Evolutionary conservation across 257 asterid species (phyloP).

Genomic region (Solanum tarijense): DNA sequence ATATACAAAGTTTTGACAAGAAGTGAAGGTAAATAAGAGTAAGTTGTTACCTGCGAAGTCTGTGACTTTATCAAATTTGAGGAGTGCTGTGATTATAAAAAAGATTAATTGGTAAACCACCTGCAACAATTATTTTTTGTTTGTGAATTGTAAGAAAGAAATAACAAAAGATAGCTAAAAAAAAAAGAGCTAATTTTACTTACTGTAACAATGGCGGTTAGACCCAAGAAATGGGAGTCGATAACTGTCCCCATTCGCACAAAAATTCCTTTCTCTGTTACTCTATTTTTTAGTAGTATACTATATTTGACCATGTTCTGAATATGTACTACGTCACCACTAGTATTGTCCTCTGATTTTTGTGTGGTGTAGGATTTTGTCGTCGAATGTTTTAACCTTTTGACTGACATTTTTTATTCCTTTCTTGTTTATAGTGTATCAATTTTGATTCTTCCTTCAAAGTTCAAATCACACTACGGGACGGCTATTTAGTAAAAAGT

Average conservation of each 20-base stretch:
- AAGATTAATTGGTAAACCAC: conserved; percentile 76
- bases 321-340: background rate
- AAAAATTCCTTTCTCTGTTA: background rate
- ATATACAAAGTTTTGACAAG: background rate
- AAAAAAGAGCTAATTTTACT: background rate
- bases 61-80: conserved; percentile 81
- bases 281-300: too few relatives aligned
- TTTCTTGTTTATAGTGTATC: background rate
- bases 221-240: conserved; percentile 82
- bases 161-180: too few relatives aligned
- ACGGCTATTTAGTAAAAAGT: too few relatives aligned
- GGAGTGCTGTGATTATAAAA: conserved; percentile 82
- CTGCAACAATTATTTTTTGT: conserved; percentile 23
- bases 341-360: background rate
- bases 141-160: background rate
- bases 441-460: background rate
- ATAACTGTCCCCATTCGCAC: conserved; percentile 61
- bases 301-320: background rate
- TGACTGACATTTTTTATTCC: background rate
- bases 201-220: conserved; percentile 94
- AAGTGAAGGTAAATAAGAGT: background rate
- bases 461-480: too few relatives aligned
- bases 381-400: background rate
- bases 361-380: background rate
- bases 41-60: conserved; percentile 72